phyloP scores from a whole-genome alignment of 306 rosid genomes.

The Cicer pinnatifidum region DNA sequence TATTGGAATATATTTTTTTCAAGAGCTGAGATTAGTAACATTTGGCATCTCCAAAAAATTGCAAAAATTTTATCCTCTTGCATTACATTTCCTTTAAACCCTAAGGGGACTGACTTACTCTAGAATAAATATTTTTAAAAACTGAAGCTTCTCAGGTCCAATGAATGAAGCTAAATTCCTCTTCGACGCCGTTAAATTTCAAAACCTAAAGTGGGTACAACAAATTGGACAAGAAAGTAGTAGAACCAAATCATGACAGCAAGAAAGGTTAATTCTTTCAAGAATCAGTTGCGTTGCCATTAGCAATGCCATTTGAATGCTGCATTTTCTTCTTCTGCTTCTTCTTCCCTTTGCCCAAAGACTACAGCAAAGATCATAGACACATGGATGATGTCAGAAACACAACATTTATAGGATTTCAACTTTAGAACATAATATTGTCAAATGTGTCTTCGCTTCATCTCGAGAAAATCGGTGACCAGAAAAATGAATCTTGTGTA shows the following conservation, averaged over 20 bases:
- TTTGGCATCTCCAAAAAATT: background rate
- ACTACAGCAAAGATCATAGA: conserved; percentile 52
- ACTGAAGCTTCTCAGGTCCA: conserved; percentile 25
- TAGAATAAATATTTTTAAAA: conserved; percentile 26
- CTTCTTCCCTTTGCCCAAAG: conserved; percentile 45
- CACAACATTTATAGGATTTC: conserved; percentile 2
- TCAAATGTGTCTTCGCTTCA: background rate
- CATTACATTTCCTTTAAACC: conserved; percentile 4
- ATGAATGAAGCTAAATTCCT: conserved; percentile 2
- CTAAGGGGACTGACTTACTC: background rate
- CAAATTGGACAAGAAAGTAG: conserved; percentile 5
- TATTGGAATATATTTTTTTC: too few species aligned
- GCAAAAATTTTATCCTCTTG: conserved; percentile 26
- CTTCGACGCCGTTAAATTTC: conserved; percentile 13
- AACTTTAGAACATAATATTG: conserved; percentile 23
- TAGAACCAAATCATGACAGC: conserved; percentile 17
- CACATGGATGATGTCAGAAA: conserved; percentile 38
- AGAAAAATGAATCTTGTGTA: conserved; percentile 25
- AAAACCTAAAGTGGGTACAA: conserved; percentile 18
- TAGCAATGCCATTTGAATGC: conserved; percentile 36
- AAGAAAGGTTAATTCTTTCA: conserved; percentile 15
- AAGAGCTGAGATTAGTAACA: too few species aligned
- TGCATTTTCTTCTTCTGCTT: conserved; percentile 48
- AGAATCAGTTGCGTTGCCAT: conserved; percentile 37
- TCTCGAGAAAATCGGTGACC: background rate